Base-by-base conservation (phyloP, 768 basidiomycete species). In the Leccinum boreale region DNA sequence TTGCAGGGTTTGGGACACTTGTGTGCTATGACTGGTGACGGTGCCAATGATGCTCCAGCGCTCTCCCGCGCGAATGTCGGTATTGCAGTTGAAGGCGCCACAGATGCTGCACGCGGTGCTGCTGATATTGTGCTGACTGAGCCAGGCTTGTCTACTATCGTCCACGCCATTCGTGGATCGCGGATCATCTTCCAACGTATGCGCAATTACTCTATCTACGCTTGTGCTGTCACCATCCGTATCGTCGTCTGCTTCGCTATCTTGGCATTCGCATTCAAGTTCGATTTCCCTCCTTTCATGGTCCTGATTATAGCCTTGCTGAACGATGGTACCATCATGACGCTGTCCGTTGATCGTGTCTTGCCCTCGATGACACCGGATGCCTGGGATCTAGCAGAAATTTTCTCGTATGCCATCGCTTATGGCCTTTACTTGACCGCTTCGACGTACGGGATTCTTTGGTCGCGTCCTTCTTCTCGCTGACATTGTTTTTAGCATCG, bases 251-350 rank as follows among this genome's bases (percentile, higher is more conserved):
- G 92, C 77, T 98, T 98, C 77, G 86, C 94, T 60, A 87, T 97
- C 78, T 81, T 98, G 72, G 91, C 92, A 46, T 98, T 98, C 74
- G 88, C 87, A 35, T 98, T 94, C 87, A 85, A 88, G 80, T 94
- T 96, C 77, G 90, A 97, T 75, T 98, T 98, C 93, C 96, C 96
- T 64, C 94, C 96, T 12, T 98, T 98, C 85, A 98, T 98, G 96
- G 86, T 98, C 65, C 89, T 98, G 73, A 92, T 98, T 74, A 94
- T 98, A 64, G 96, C 96, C 58, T 82, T 98, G 36, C 79, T 97
- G 65, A 98, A 98, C 75, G 96, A 98, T 71, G 96, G 96, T 71
- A 98, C 96, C 61, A 98, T 98, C 82, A 97, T 98, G 94, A 98
- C 96, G 7, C 82, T 98, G 57, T 92, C 90, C 5, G 89, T 96